Conservation (phyloP, 306 rosid genomes). For the Quercus agrifolia region DNA sequence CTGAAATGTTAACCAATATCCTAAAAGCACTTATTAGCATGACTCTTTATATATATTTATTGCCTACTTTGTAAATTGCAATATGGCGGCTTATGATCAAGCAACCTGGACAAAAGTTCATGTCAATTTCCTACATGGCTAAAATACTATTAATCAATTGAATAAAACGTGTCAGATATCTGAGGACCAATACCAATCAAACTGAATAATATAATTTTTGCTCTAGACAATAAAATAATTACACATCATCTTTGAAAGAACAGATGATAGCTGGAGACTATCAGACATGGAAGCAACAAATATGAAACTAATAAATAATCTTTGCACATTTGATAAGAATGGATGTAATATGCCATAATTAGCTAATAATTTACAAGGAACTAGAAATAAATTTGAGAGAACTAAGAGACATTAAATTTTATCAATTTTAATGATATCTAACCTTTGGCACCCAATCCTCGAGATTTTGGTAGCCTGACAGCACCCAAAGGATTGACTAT, state of each 20-base stretch:
- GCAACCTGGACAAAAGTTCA: background rate
- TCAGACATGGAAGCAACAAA: background rate
- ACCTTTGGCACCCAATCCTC: constrained; percentile 77
- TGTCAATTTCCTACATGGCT: background rate
- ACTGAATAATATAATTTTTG: background rate
- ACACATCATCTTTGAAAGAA: background rate
- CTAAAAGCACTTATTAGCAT: too few species aligned
- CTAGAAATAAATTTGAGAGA: background rate
- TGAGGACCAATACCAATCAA: background rate
- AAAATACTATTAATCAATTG: background rate
- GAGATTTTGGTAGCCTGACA: constrained; percentile 62
- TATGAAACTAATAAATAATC: background rate
- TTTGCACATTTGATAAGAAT: background rate
- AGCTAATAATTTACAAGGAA: background rate
- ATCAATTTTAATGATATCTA: constrained; percentile 8
- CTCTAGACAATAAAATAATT: background rate
- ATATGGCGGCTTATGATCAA: background rate
- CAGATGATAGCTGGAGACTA: background rate
- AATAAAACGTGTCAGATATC: background rate
- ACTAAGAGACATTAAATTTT: background rate
- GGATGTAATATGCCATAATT: background rate
- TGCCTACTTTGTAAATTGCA: background rate
- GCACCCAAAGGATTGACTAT: constrained; percentile 69
- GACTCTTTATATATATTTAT: background rate
- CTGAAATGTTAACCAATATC: too few species aligned